Evolutionary conservation across 352 stramenopile species (phyloP), one percentile per base, ranked within the genome.

Genomic region (Phytopythium kandeliae): DNA sequence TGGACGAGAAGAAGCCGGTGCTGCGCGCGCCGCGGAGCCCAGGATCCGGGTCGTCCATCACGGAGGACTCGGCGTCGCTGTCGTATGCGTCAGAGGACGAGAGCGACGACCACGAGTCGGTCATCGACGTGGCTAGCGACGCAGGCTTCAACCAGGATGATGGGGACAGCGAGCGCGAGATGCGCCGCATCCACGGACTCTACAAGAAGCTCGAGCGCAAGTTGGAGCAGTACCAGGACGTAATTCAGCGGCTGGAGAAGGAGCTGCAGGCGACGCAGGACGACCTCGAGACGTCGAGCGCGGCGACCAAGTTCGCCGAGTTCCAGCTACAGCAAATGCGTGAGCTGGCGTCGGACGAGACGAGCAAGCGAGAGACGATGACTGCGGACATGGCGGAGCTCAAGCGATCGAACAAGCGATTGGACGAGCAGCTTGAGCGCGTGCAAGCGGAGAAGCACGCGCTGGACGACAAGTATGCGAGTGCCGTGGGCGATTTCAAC

Each of bases 241-340:
- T 63, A 3, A 85, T 92, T 36, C 74, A 86, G 38, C 76, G 79
- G 13, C 51, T 90, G 15, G 74, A 92, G 46, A 84, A 86, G 42
- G 67, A 78, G 25, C 46, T 89, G 36, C 43, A 83, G 38, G 66
- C 69, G 13, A 73, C 67, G 0, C 76, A 89, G 45, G 81, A 92
- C 26, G 81, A 92, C 24, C 63, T 90, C n/a, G 81, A 92, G 54
- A 92, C 81, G 2, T 82, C 78, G 1, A 88, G 71, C 36, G 72
- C 74, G 15, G 74, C 81, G 13, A 83, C 77, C 2, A 92, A 92
- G 40, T 92, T 88, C 56, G 81, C 78, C 16, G 78, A 92, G 51
- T 92, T 89, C 36, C 76, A 90, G 45, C 59, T 92, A 5, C 72
- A 87, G 33, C 78, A 92, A 44, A 63, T 89, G 26, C 76, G 76